Evolutionary conservation across 768 basidiomycete genomes (phyloP).

Genomic region (Neoboletus subvelutipes): DNA sequence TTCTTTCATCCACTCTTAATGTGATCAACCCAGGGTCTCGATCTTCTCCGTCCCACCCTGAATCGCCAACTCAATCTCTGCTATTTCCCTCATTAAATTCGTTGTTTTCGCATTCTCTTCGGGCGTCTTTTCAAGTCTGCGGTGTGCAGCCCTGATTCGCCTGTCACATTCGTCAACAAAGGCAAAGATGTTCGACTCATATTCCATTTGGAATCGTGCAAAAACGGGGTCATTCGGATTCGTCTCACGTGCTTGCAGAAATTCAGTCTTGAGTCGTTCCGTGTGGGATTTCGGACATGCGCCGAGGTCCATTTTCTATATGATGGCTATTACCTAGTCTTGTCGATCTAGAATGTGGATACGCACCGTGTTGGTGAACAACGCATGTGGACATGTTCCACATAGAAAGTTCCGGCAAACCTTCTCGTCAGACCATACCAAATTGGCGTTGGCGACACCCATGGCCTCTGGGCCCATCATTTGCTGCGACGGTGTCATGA

Average conservation of each 20-base stretch:
- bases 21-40: conserved; percentile 74
- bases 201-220: conserved; percentile 88
- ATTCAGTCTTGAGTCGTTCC: conserved; percentile 90
- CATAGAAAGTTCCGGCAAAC: conserved; percentile 98
- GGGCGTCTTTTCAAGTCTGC: conserved; percentile 97
- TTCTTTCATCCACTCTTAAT: conserved; percentile 8
- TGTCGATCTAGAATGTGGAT: neutral
- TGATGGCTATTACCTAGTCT: conserved; percentile 1
- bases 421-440: conserved; percentile 94
- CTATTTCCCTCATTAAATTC: conserved; percentile 98
- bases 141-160: conserved; percentile 89
- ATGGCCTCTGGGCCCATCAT: conserved; percentile 99
- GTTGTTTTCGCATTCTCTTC: conserved; percentile 99
- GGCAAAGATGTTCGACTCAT: conserved; percentile 90
- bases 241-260: conserved; percentile 72
- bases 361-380: conserved; percentile 96
- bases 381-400: conserved; percentile 95
- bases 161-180: conserved; percentile 99
- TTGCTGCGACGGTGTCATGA: conserved; percentile 58
- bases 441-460: conserved; percentile 91
- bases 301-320: conserved; percentile 96
- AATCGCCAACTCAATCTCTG: conserved; percentile 97
- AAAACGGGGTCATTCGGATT: conserved; percentile 81
- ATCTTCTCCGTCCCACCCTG: conserved; percentile 99
- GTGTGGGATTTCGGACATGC: conserved; percentile 97